phyloP scores from a whole-genome alignment of 805 yeast species.

The Teunomyces tritomae region DNA sequence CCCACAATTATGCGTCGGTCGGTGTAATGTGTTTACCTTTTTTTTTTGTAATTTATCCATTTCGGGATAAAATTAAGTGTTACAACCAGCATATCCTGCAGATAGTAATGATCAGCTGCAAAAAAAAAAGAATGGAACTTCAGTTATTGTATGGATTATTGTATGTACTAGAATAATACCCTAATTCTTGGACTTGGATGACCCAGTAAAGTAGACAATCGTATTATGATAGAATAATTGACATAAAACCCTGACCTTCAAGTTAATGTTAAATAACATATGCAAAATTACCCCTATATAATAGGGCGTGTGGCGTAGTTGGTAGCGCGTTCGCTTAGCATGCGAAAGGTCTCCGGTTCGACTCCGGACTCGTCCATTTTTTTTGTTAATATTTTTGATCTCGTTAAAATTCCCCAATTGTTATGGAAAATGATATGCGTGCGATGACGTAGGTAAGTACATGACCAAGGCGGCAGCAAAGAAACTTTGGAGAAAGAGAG shows the following conservation, averaged over 20 bases:
- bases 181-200: no score
- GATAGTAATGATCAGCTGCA: neutral
- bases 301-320: conserved; percentile 77
- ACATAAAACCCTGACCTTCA: no score
- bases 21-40: neutral
- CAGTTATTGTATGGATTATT: neutral
- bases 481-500: neutral
- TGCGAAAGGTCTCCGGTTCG: conserved; percentile 80
- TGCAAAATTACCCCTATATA: no score
- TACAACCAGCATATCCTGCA: conserved; percentile 1
- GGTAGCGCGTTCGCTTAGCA: conserved; percentile 83
- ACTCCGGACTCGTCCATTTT: conserved; percentile 69
- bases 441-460: neutral
- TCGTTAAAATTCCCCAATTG: neutral
- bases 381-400: conserved; percentile 20
- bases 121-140: neutral
- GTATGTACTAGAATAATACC: no score
- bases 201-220: no score
- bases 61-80: neutral
- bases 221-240: no score
- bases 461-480: neutral
- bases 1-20: neutral
- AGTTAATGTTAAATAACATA: no score
- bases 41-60: neutral
- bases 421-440: neutral